Conservation (phyloP, 2,329 filamentous ascomycete genomes). For the Chaetoscypha palmicola region DNA sequence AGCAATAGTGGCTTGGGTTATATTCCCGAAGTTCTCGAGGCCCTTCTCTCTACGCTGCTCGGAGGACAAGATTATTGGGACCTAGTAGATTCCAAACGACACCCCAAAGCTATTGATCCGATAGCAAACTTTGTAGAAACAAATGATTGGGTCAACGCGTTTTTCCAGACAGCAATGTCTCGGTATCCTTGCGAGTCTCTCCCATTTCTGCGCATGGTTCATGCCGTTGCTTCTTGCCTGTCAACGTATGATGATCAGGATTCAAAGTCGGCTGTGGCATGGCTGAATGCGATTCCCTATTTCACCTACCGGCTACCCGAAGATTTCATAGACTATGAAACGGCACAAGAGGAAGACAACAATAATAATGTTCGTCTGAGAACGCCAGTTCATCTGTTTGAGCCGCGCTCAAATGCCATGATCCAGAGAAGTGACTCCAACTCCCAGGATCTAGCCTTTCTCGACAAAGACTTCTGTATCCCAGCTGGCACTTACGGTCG, state of each 20-base stretch:
- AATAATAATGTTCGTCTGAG: constrained; percentile 68
- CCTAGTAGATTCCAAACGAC: constrained; percentile 19
- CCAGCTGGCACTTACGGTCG: constrained; percentile 59
- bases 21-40: constrained; percentile 30
- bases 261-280: constrained; percentile 46
- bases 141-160: constrained; percentile 39
- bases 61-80: constrained; percentile 30
- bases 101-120: constrained; percentile 24
- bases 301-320: constrained; percentile 73
- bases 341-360: constrained; percentile 80
- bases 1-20: constrained; percentile 30
- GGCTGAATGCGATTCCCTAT: constrained; percentile 61
- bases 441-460: constrained; percentile 23
- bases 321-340: constrained; percentile 66
- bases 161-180: constrained; percentile 51
- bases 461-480: constrained; percentile 49
- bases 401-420: constrained; percentile 28
- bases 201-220: constrained; percentile 69
- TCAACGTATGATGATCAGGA: constrained; percentile 29
- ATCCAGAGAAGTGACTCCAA: constrained; percentile 5
- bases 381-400: constrained; percentile 58
- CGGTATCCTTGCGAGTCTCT: constrained; percentile 82
- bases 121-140: constrained; percentile 43
- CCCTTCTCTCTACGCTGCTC: constrained; percentile 26
- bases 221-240: constrained; percentile 51